Conservation (phyloP, 208 protist species). For the Entamoeba nuttalli region DNA sequence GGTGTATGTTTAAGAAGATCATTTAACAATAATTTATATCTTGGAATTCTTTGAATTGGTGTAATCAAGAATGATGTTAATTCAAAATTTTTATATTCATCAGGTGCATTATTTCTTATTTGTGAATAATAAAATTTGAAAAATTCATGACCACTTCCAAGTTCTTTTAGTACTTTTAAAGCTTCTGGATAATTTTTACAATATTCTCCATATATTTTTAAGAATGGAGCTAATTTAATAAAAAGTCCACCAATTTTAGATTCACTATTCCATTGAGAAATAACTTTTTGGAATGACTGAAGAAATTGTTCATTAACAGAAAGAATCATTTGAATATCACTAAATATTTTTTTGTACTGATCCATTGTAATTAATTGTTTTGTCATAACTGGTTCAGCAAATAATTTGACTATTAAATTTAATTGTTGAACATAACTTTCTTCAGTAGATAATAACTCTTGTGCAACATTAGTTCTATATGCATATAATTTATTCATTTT, state of each 20-base stretch:
- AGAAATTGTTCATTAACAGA: background rate
- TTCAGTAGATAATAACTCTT: background rate
- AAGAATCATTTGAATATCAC: background rate
- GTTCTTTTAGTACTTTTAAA: background rate
- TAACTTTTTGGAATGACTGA: background rate
- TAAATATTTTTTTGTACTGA: background rate
- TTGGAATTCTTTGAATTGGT: background rate
- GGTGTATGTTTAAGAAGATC: background rate
- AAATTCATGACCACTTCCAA: background rate
- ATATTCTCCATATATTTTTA: background rate
- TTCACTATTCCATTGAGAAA: background rate
- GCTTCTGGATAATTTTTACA: background rate
- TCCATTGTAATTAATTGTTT: background rate
- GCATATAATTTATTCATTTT: background rate
- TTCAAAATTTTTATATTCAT: background rate
- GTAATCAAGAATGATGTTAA: background rate
- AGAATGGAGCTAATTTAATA: background rate
- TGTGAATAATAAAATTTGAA: background rate
- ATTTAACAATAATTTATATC: background rate
- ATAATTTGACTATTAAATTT: background rate
- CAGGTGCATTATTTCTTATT: background rate
- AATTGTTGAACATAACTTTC: background rate
- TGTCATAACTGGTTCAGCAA: background rate
- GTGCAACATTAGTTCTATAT: background rate
- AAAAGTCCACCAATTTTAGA: background rate